Base-by-base conservation (phyloP, 2,329 filamentous ascomycete genomes). In the Penicillium sp. region DNA sequence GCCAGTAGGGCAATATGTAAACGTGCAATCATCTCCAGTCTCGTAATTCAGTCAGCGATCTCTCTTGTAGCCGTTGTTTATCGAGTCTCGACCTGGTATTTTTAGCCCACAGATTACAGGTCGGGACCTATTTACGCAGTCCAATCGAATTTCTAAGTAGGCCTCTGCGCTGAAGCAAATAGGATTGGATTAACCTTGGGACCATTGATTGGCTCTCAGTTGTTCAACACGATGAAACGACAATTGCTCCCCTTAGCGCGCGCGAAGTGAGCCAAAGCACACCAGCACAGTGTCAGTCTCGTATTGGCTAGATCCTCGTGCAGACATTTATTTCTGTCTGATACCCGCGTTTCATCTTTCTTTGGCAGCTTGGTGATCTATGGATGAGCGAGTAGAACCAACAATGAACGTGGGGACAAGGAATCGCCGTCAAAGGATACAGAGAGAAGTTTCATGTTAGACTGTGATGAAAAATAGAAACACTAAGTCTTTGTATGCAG, bases 221-320 rank as follows among this genome's bases (percentile, higher is more conserved):
- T 46, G 44, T 22, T 16, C 16, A 9, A 18, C 1, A 34, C 14
- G 32, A 20, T 52, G 52, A 57, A 55, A 55, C 50, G 11, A 40
- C 34, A 35, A 24, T 40, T n/a, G 32, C 31, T 49, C 35, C 22
- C 32, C 35, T 51, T 56, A 39, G 49, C 57, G 57, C 57, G 57
- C 57, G 57, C 57, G 49, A 59, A 53, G 34, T 52, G 40, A 51
- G 44, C 43, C 40, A 36, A 46, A 35, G 27, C 39, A 32, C 34
- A 14, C 28, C 22, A 27, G 13, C 28, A 2, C 13, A 2, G 6
- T 7, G 9, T 10, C 34, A 34, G n/a, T 26, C 22, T 23, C 22
- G 16, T 24, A 14, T 23, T 22, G 28, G 14, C 31, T 31, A 39
- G 14, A 18, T 40, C 13, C 23, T n/a, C 9, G n/a, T 14, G 7